Percentiles rank a stretch among this genome's conserved stretches.
Conservation (phyloP, 2,329 filamentous ascomycete genomes). For the Parafenestella ontariensis region DNA sequence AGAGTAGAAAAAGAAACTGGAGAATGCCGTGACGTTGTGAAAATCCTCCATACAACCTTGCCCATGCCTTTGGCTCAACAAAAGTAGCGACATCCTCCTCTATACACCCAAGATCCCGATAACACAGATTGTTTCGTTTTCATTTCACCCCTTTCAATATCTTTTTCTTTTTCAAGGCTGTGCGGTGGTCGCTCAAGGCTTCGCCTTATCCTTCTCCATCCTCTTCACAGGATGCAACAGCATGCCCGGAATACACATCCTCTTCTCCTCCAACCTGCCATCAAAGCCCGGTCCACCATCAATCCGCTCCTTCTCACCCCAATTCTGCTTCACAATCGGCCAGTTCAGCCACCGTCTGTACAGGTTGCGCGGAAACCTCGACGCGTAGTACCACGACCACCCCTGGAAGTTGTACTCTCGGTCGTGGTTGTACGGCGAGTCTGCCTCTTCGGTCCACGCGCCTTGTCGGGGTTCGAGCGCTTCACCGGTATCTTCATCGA, state of each 20-base stretch:
- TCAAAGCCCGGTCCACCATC: constrained; percentile 48
- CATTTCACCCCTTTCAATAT: not conserved
- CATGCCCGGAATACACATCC: constrained; percentile 93
- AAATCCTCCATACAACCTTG: not conserved
- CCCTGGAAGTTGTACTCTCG: constrained; percentile 88
- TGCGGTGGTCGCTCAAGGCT: constrained; percentile 7
- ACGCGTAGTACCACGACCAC: constrained; percentile 91
- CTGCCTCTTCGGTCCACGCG: constrained; percentile 53
- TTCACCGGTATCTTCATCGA: constrained; percentile 31
- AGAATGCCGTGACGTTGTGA: not conserved
- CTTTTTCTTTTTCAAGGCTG: not conserved
- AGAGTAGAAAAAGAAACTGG: not conserved
- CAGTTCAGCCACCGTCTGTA: constrained; percentile 88
- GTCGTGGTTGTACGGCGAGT: constrained; percentile 61
- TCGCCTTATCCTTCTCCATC: constrained; percentile 39
- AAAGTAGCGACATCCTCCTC: not conserved
- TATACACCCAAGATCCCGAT: not conserved
- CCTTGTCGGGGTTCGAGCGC: constrained; percentile 68
- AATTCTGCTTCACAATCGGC: constrained; percentile 78
- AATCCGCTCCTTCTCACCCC: constrained; percentile 75
- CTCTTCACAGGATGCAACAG: constrained; percentile 87
- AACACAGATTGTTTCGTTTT: not conserved
- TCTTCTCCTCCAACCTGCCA: constrained; percentile 64
- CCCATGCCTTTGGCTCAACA: not conserved
- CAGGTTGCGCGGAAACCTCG: constrained; percentile 79